phyloP scores from a whole-genome alignment of 345 rosid species.

The Litchi chinensis region DNA sequence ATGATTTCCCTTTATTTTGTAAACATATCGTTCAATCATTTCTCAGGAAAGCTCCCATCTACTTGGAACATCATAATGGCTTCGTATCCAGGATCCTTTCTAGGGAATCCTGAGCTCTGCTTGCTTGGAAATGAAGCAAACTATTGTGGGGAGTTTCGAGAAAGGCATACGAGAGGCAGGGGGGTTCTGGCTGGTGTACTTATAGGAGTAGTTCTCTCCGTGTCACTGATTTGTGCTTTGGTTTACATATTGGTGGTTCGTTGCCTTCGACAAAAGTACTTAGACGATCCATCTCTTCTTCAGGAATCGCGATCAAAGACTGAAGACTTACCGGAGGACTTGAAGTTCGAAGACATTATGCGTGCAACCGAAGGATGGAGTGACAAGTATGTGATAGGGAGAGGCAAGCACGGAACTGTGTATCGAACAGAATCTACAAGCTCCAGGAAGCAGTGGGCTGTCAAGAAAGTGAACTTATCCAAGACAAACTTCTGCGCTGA shows the following conservation, averaged over 20 bases:
- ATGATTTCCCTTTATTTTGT: slow-evolving; percentile 38
- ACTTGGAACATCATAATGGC: slow-evolving; percentile 33
- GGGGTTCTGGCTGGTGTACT: slow-evolving; percentile 31
- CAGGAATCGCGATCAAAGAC: slow-evolving; percentile 18
- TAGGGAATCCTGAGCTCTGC: slow-evolving; percentile 41
- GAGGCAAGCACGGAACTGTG: slow-evolving; percentile 48
- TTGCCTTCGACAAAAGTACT: slow-evolving; percentile 13
- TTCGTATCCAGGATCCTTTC: slow-evolving; percentile 36
- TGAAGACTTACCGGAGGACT: slow-evolving; percentile 36
- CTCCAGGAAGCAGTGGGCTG: slow-evolving; percentile 37
- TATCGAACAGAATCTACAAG: slow-evolving; percentile 36
- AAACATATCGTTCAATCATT: slow-evolving; percentile 43
- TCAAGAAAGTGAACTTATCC: slow-evolving; percentile 41
- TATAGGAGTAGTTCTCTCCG: slow-evolving; percentile 21
- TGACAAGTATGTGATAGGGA: slow-evolving; percentile 40
- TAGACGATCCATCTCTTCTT: slow-evolving; percentile 29
- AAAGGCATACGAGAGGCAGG: slow-evolving; percentile 15
- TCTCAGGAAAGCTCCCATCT: slow-evolving; percentile 32
- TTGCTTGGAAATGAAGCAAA: slow-evolving; percentile 17
- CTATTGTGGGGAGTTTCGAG: slow-evolving; percentile 5
- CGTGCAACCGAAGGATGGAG: slow-evolving; percentile 41
- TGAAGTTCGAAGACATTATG: slow-evolving; percentile 38
- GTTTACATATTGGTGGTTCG: slow-evolving; percentile 25
- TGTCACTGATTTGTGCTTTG: slow-evolving; percentile 34
- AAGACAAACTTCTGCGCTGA: slow-evolving; percentile 34